Conservation (phyloP, 139 green algal genomes). For the Picochlorum costavermella region DNA sequence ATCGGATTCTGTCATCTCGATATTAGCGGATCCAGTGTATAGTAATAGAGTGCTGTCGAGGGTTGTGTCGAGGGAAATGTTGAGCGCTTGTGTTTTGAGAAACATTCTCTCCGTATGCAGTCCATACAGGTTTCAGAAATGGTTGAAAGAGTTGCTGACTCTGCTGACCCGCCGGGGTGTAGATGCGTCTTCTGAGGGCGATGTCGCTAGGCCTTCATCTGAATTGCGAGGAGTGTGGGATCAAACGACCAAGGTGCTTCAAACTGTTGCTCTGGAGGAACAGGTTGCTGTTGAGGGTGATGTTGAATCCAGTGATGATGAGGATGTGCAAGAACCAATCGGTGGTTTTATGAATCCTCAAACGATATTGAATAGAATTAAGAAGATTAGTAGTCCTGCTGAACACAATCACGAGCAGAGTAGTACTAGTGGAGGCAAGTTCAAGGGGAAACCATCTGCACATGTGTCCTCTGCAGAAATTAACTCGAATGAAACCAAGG, state of each 20-base stretch:
- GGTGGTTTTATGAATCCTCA: too few relatives aligned
- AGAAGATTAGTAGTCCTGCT: neutral
- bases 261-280: too few relatives aligned
- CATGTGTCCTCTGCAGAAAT: constrained; percentile 53
- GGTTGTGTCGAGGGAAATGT: constrained; percentile 50
- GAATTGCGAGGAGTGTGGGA: neutral
- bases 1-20: constrained; percentile 37
- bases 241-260: neutral
- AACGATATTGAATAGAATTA: too few relatives aligned
- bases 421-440: neutral
- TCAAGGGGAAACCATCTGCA: neutral
- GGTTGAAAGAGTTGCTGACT: constrained; percentile 40
- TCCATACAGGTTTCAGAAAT: constrained; percentile 30
- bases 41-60: constrained; percentile 23
- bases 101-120: constrained; percentile 38
- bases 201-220: neutral
- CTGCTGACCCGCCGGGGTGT: constrained; percentile 2
- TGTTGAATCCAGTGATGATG: too few relatives aligned
- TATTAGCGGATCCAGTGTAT: neutral
- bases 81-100: constrained; percentile 48
- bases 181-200: neutral
- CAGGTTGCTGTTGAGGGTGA: too few relatives aligned
- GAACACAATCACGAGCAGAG: neutral
- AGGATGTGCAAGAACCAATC: too few relatives aligned
- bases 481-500: constrained; percentile 28